Evolutionary conservation across 345 rosid genomes (phyloP).

Genomic region (Dipteronia sinensis): DNA sequence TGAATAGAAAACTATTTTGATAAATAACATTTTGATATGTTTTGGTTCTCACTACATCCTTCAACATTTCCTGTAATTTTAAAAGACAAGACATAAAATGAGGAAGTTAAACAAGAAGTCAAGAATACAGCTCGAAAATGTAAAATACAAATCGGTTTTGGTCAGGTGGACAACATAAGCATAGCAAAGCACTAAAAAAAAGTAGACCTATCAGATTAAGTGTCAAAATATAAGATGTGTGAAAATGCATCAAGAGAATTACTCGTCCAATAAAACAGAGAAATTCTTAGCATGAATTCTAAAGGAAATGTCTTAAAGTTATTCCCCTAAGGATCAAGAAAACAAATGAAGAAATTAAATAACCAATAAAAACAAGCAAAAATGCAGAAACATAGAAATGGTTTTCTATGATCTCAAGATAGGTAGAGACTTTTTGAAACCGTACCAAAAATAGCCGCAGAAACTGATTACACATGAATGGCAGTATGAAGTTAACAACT

Average conservation of each 20-base stretch:
- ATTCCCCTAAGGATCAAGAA: background rate
- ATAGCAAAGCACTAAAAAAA: background rate
- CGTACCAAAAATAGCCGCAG: background rate
- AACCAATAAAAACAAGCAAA: background rate
- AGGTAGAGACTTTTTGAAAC: background rate
- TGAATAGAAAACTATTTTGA: slow-evolving; percentile 84
- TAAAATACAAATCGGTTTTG: background rate
- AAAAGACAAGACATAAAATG: background rate
- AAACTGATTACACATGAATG: background rate
- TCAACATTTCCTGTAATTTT: slow-evolving; percentile 88
- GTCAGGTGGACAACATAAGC: background rate
- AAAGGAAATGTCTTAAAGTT: background rate
- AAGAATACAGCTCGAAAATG: background rate
- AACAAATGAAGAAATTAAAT: background rate
- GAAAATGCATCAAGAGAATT: background rate
- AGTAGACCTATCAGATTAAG: background rate
- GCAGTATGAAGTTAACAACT: background rate
- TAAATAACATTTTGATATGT: slow-evolving; percentile 95
- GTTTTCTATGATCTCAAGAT: background rate
- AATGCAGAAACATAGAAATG: background rate
- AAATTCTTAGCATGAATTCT: background rate
- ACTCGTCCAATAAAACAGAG: background rate
- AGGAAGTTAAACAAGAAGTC: background rate
- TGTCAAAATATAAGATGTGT: background rate
- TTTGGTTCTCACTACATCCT: slow-evolving; percentile 93